Evolutionary conservation across 495 filamentous ascomycete species (phyloP), one percentile per base, ranked within the genome.

Genomic region (Zalerion maritima): DNA sequence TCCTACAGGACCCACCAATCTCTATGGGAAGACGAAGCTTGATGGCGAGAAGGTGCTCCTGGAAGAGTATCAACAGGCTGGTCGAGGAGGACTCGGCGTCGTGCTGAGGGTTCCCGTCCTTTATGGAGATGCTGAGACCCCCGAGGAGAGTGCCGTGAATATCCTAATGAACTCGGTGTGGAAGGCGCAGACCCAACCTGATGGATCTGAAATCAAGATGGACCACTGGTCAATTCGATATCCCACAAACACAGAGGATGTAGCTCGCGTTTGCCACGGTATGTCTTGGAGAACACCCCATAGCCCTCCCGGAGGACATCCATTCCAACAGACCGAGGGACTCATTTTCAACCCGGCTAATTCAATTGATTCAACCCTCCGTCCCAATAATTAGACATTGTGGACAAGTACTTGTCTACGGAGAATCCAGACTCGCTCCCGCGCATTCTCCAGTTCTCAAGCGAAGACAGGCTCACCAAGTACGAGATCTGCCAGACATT

Each of bases 161-260:
- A 60, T 71, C 3, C 59, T 94, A 26, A 62, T 94, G 45, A 78
- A 86, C 24, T 49, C 64, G 4, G 64, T 94, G 4, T 71, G 66
- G 65, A 69, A 78, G 43, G 67, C 69, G 3, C 78, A 83, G 35
- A 54, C 64, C 31, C n/a, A n/a, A n/a, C n/a, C n/a, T n/a, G 42
- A 58, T 13, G 71, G 57, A 12, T 58, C 61, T 0, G 62, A 57
- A 20, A 55, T 84, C 12, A 74, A 68, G 46, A 91, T 94, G 78
- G 86, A 94, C 42, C 77, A 91, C 45, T 93, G 81, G 78, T 73
- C 81, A 3, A 57, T 78, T 25, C 68, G 85, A 16, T 93, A 82
- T 49, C 86, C 86, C 12, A 93, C 86, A 18, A 71, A 67, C 48
- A 93, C 84, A 0, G 77, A 84, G 39, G 86, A 94, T 42, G 81